Evolutionary conservation across 768 basidiomycete genomes (phyloP).

Genomic region (Daedaleopsis nitida): DNA sequence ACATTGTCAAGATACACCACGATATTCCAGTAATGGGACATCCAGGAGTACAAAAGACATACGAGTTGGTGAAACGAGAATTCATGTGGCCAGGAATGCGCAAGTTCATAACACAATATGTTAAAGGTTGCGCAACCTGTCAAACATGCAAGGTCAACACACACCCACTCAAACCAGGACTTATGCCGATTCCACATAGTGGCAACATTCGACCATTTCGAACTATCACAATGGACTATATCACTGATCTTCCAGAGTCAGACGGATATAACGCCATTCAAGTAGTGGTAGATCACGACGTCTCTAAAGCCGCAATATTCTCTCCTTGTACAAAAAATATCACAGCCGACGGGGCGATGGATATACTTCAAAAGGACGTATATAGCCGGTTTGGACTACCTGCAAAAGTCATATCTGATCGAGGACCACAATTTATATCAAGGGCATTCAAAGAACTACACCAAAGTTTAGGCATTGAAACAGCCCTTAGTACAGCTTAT

Average conservation of each 20-base stretch:
- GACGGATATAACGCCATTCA: slow-evolving; percentile 21
- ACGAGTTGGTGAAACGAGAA: slow-evolving; percentile 21
- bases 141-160: slow-evolving; percentile 28
- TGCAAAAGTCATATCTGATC: slow-evolving; percentile 5
- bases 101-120: slow-evolving; percentile 24
- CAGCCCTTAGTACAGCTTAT: slow-evolving; percentile 40
- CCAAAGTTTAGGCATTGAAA: slow-evolving; percentile 33
- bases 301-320: slow-evolving; percentile 23
- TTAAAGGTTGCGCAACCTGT: slow-evolving; percentile 31
- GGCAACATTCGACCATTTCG: not conserved
- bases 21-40: slow-evolving; percentile 30
- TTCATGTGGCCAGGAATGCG: slow-evolving; percentile 34
- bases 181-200: slow-evolving; percentile 16
- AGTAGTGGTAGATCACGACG: slow-evolving; percentile 15
- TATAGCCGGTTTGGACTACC: slow-evolving; percentile 11
- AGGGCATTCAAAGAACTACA: slow-evolving; percentile 36
- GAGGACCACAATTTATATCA: slow-evolving; percentile 31
- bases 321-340: slow-evolving; percentile 24
- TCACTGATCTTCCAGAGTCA: slow-evolving; percentile 22
- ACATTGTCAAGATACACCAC: slow-evolving; percentile 22
- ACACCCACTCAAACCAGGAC: slow-evolving; percentile 1
- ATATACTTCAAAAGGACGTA: slow-evolving; percentile 21
- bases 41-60: slow-evolving; percentile 28
- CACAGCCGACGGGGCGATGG: slow-evolving; percentile 19
- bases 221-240: slow-evolving; percentile 22